Evolutionary conservation across 1,284 basidiomycete genomes (phyloP).

Genomic region (Heterobasidion occidentale): DNA sequence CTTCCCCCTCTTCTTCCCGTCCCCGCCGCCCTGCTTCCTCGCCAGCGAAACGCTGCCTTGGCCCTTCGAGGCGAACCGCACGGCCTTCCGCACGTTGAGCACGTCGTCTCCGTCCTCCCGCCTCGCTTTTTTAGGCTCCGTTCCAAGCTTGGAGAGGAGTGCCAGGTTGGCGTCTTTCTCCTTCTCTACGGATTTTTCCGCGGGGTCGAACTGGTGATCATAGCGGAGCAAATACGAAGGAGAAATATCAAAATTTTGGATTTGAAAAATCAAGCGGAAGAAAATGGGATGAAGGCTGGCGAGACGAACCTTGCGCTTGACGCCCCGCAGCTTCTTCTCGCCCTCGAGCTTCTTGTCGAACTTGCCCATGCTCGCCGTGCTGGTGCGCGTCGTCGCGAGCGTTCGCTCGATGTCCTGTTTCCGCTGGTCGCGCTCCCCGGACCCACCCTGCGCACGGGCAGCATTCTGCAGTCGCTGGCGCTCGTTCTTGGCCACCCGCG

Average conservation of each 20-base stretch:
- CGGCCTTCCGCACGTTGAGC: slow-evolving; percentile 83
- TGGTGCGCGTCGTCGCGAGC: slow-evolving; percentile 71
- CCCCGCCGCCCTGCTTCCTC: slow-evolving; percentile 10
- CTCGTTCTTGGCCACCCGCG: slow-evolving; percentile 80
- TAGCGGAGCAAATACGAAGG: background rate
- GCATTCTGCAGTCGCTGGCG: slow-evolving; percentile 75
- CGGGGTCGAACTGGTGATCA: slow-evolving; percentile 85
- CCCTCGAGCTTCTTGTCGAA: slow-evolving; percentile 89
- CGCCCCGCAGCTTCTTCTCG: slow-evolving; percentile 80
- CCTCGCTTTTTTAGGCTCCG: slow-evolving; percentile 45
- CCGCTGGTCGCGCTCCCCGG: slow-evolving; percentile 38
- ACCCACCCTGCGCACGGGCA: slow-evolving; percentile 43
- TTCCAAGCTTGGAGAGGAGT: slow-evolving; percentile 73
- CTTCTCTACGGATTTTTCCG: slow-evolving; percentile 52
- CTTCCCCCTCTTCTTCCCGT: background rate
- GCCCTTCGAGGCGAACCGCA: slow-evolving; percentile 69
- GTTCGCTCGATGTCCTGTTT: slow-evolving; percentile 75
- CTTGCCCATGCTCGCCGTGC: slow-evolving; percentile 90
- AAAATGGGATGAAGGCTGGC: background rate
- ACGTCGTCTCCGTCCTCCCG: slow-evolving; percentile 36
- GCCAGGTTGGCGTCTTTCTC: slow-evolving; percentile 75
- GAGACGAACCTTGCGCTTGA: slow-evolving; percentile 85
- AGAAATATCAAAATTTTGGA: background rate
- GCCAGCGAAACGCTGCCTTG: slow-evolving; percentile 53
- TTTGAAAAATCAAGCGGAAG: slow-evolving; percentile 2